Base-by-base conservation (phyloP, 2,329 filamentous ascomycete species). In the Raffaelea deltoideospora region DNA sequence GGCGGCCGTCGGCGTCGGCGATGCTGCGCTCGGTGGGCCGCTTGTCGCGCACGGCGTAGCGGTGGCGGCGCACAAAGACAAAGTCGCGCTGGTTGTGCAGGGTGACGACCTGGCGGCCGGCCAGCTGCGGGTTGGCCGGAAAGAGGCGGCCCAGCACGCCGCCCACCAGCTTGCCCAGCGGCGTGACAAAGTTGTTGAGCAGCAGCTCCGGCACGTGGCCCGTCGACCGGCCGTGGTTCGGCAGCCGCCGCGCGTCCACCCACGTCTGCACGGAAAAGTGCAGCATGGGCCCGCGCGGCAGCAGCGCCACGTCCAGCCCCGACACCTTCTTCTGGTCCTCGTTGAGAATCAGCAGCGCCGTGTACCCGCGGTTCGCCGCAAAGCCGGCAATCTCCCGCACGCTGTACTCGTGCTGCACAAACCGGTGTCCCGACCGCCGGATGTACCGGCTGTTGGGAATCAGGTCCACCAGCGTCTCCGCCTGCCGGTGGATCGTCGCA, bases 71-170 rank as follows among this genome's bases (percentile, higher is more conserved):
- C 35, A 96, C 69, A 55, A 98, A 98, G 48, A 96, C 90, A 57
- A 88, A 96, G 57, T 96, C 88, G 44, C 88, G 79, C 63, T 94
- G 87, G 49, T 95, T 95, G 58, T 95, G 86, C 36, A 95, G 60
- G 1, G 88, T 95, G 9, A 95, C 76, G 1, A 95, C 87, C 51
- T 95, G 87, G 19, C 88, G 67, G 5, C 88, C 88, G 46, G 80
- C 69, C 6, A 96, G 38, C 35, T 45, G 43, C 0, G 90, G 88
- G 31, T 75, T 72, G 0, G 78, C 72, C 0, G 88, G 90, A 57
- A 85, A 90, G 21, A 92, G 58, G 0, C 70, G 75, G 44, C 79
- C 72, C 62, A 98, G 90, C 2, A 95, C 64, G 50, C 85, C 78
- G 9, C 87, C 88, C 0, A 87, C 85, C 28, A 96, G 64, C 10